phyloP scores from a whole-genome alignment of 257 asterid genomes.

The Coffea eugenioides region DNA sequence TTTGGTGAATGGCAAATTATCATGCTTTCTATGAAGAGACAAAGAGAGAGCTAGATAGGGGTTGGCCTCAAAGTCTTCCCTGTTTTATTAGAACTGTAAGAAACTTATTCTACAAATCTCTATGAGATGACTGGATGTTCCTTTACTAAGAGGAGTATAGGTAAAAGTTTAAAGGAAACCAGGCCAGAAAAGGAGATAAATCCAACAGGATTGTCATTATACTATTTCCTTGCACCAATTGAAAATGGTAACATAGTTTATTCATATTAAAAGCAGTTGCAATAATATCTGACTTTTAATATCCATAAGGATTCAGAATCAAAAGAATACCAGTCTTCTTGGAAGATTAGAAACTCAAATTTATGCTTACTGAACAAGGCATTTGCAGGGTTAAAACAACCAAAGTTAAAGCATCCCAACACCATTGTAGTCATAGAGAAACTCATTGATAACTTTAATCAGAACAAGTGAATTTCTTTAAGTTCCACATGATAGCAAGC shows the following conservation, averaged over 20 bases:
- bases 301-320: neutral
- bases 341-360: neutral
- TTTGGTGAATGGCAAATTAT: neutral
- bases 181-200: slow-evolving; percentile 2
- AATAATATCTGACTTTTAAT: neutral
- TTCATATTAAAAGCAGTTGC: neutral
- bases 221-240: neutral
- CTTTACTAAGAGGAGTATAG: neutral
- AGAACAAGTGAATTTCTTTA: neutral
- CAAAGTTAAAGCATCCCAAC: neutral
- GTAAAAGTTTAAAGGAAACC: neutral
- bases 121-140: neutral
- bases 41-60: neutral
- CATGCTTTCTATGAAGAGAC: neutral
- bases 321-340: neutral
- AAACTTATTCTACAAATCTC: neutral
- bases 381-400: neutral
- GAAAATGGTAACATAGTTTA: neutral
- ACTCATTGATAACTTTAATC: neutral
- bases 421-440: neutral
- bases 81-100: neutral
- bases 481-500: neutral
- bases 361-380: neutral
- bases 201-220: neutral
- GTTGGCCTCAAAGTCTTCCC: neutral